phyloP scores from a whole-genome alignment of 176 grass and related monocot genomes.

The Poa annua region DNA sequence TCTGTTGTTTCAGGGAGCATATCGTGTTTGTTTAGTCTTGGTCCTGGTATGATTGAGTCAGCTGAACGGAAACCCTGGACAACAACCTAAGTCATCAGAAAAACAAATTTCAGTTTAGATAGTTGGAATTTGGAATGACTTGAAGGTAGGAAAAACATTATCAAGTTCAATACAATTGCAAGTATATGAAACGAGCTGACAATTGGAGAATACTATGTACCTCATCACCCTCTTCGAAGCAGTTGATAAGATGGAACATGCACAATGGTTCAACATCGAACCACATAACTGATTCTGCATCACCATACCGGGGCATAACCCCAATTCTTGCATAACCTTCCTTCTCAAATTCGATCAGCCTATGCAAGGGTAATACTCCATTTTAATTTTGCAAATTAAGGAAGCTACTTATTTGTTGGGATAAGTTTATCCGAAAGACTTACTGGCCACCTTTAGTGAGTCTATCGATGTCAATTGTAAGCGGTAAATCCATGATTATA shows the following conservation, averaged over 20 bases:
- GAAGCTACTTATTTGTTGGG: background rate
- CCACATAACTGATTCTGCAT: conserved; percentile 61
- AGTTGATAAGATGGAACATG: conserved; percentile 60
- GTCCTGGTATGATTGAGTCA: conserved; percentile 59
- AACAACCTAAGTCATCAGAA: conserved; percentile 36
- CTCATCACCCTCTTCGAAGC: conserved; percentile 60
- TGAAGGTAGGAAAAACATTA: background rate
- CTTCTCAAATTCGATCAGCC: conserved; percentile 66
- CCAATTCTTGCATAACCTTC: conserved; percentile 61
- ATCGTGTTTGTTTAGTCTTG: conserved; percentile 20
- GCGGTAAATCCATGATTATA: conserved; percentile 59
- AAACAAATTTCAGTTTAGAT: background rate
- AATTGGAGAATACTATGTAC: conserved; percentile 33
- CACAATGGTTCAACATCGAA: conserved; percentile 61
- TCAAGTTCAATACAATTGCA: background rate
- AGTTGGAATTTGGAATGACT: background rate
- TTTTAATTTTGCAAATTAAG: background rate
- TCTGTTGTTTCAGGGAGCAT: conserved; percentile 11
- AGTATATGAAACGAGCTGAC: conserved; percentile 3
- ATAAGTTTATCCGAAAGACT: conserved; percentile 31
- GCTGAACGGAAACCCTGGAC: conserved; percentile 44
- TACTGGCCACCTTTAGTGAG: conserved; percentile 49
- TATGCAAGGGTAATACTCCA: conserved; percentile 3
- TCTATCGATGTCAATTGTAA: conserved; percentile 55
- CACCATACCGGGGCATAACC: conserved; percentile 59